Evolutionary conservation across 805 yeast species (phyloP).

Genomic region (Wickerhamomyces ciferrii): DNA sequence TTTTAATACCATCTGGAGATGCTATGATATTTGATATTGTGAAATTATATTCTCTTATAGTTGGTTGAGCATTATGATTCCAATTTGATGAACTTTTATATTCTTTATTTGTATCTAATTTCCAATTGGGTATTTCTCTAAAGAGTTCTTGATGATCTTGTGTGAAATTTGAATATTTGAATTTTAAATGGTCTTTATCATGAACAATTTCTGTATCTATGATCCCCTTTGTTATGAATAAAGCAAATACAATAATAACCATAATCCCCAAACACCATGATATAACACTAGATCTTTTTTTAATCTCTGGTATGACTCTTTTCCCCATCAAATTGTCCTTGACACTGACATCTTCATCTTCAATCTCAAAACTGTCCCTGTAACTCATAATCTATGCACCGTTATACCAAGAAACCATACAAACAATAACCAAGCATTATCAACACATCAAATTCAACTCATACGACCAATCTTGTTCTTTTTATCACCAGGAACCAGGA

Average conservation of each 20-base stretch:
- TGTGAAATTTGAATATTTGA: not conserved
- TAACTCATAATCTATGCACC: no score
- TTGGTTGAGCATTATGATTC: constrained; percentile 13
- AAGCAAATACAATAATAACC: not conserved
- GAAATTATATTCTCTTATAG: constrained; percentile 19
- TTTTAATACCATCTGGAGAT: constrained; percentile 25
- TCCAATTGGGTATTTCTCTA: constrained; percentile 13
- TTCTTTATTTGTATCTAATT: constrained; percentile 20
- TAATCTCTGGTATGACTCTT: not conserved
- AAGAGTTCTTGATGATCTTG: not conserved
- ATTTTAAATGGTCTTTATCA: not conserved
- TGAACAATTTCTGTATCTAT: not conserved
- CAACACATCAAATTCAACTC: no score
- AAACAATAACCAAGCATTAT: no score
- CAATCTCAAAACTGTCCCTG: not conserved
- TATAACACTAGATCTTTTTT: no score
- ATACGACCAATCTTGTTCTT: no score
- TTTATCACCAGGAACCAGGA: no score
- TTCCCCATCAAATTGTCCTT: not conserved
- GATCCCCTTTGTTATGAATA: not conserved
- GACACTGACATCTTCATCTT: not conserved
- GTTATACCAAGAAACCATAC: no score
- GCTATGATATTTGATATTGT: constrained; percentile 17
- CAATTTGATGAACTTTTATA: constrained; percentile 18
- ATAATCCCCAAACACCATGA: not conserved